Percentiles rank a stretch among this genome's conserved stretches.
phyloP scores from a whole-genome alignment of 2,329 filamentous ascomycete species.

The Colletotrichum sansevieriae region DNA sequence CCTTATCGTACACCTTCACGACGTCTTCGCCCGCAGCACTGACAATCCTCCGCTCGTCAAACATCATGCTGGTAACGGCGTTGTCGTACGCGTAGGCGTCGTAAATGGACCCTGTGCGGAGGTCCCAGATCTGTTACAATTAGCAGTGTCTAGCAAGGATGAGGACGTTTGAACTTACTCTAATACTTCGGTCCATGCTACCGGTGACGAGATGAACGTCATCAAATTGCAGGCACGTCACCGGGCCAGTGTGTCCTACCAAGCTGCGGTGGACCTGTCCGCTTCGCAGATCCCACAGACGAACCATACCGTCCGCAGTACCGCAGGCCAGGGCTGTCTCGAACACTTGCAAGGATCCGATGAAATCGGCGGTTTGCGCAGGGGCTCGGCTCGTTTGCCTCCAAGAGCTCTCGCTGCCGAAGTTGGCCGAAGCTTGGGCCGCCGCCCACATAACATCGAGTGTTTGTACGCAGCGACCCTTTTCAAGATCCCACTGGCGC shows the following conservation, averaged over 20 bases:
- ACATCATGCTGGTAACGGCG: constrained; percentile 96
- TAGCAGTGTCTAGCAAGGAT: not conserved
- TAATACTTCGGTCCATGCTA: constrained; percentile 90
- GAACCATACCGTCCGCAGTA: constrained; percentile 96
- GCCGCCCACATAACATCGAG: constrained; percentile 98
- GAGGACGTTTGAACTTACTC: constrained; percentile 72
- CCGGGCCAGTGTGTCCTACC: constrained; percentile 93
- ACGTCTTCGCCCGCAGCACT: constrained; percentile 92
- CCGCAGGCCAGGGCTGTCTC: constrained; percentile 96
- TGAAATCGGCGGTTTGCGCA: constrained; percentile 84
- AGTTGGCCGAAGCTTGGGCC: constrained; percentile 83
- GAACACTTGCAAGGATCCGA: constrained; percentile 94
- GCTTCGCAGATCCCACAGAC: constrained; percentile 95
- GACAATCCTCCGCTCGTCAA: constrained; percentile 90
- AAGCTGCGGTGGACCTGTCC: constrained; percentile 97
- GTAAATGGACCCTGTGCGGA: constrained; percentile 93
- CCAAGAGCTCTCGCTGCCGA: constrained; percentile 77
- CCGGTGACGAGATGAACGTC: constrained; percentile 95
- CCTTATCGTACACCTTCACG: constrained; percentile 98
- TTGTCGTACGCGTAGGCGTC: constrained; percentile 97
- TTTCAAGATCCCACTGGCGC: constrained; percentile 96
- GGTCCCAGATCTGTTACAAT: constrained; percentile 92
- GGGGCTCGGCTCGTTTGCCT: constrained; percentile 76
- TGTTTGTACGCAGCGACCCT: constrained; percentile 97
- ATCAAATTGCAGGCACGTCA: constrained; percentile 96